These are phyloP conservation scores for Ilyonectria robusta DNA, from an alignment of 2,329 filamentous ascomycete genomes.

Conservation along the genomic window DNA sequence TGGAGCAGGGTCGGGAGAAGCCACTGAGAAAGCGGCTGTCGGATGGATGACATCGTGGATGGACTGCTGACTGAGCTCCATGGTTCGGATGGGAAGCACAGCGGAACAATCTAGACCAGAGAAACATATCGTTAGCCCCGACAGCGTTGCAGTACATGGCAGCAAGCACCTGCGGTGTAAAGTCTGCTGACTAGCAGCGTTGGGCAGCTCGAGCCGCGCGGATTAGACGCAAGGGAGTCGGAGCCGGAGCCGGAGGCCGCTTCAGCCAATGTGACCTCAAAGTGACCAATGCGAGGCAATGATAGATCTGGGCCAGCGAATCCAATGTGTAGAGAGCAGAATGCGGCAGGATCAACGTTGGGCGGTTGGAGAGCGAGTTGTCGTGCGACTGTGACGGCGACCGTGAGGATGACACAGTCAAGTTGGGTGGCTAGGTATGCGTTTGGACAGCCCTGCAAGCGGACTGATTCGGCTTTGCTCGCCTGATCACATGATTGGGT, in stretches of 20 bases:
- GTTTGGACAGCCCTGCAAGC: slow-evolving; percentile 31
- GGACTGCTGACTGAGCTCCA: slow-evolving; percentile 68
- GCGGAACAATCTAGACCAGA: slow-evolving; percentile 23
- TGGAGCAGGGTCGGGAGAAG: slow-evolving; percentile 4
- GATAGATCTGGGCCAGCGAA: slow-evolving; percentile 21
- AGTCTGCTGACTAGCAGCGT: slow-evolving; percentile 31
- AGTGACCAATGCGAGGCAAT: slow-evolving; percentile 27
- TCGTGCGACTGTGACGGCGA: slow-evolving; percentile 39
- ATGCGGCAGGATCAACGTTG: slow-evolving; percentile 27
- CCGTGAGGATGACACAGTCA: slow-evolving; percentile 37
- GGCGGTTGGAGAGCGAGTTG: slow-evolving; percentile 25
- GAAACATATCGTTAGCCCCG: slow-evolving; percentile 30
- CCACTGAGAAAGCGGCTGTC: slow-evolving; percentile 64
- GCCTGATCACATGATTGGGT: slow-evolving; percentile 47
- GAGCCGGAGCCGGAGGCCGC: slow-evolving; percentile 18
- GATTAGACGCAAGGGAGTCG: slow-evolving; percentile 39
- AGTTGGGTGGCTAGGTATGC: slow-evolving; percentile 31
- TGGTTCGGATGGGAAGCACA: slow-evolving; percentile 47
- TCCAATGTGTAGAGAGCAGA: slow-evolving; percentile 18
- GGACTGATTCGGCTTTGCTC: slow-evolving; percentile 32
- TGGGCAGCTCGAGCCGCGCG: slow-evolving; percentile 35
- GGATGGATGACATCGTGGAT: slow-evolving; percentile 72
- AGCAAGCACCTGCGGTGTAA: slow-evolving; percentile 40
- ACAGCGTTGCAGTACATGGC: slow-evolving; percentile 36
- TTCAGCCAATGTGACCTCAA: slow-evolving; percentile 30